Evolutionary conservation across 352 stramenopile species (phyloP), one percentile per base, ranked within the genome.

Genomic region (Aphanomyces stellatus): DNA sequence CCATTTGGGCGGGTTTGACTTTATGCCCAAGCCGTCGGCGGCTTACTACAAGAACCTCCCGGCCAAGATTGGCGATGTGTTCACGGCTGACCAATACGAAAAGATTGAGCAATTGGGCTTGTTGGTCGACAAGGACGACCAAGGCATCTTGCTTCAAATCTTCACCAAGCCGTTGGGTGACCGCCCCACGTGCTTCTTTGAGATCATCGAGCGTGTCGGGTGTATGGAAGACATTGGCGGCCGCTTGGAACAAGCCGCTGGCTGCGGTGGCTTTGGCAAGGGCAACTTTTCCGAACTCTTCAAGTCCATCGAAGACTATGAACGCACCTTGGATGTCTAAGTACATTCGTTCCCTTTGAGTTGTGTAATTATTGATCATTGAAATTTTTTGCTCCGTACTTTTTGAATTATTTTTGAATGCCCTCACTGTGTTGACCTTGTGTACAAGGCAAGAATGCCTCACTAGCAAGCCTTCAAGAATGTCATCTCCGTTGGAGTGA

Each of bases 81-180:
- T 98, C 48, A 95, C 83, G 17, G 68, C 76, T 5, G 85, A 89
- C 46, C 89, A 98, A 71, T 96, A 96, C 76, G 71, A 98, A 73
- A 73, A 86, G 71, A 90, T 97, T 53, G 81, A 98, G 75, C 76
- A 97, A 65, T 76, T 98, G 33, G 93, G 95, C 4, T 78, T 98
- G 62, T 74, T 98, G 22, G 90, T 95, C 5, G 95, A 98, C 76
- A 93, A 94, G 61, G 95, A 98, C 69, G 91, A 98, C 34, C 88
- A 98, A 75, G 93, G 95, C 40, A 90, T 98, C 25, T 68, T 98
- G 49, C 69, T 97, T 56, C 85, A 92, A 77, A 92, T 98, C 65
- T 97, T 97, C 75, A 97, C 88, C 57, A 92, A 96, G 64, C 87
- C 89, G 19, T 61, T 96, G 7, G 80, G 85, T 17, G 89, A 97